Base-by-base conservation (phyloP, 352 stramenopile species). In the Globisporangium nunn region DNA sequence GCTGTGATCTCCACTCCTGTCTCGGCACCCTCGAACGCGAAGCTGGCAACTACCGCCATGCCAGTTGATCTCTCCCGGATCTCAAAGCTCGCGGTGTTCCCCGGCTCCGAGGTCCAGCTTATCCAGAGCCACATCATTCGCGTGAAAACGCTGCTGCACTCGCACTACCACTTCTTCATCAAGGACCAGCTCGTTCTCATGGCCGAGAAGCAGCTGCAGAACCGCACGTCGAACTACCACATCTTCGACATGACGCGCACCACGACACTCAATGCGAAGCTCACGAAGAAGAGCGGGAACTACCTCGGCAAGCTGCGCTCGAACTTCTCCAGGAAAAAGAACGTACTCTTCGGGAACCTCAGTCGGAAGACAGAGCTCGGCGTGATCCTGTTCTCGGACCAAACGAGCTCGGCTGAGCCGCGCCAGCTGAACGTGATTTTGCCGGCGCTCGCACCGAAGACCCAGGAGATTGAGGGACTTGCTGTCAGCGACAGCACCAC, bases 221-320 rank as follows among this genome's bases (percentile, higher is more conserved):
- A 77, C 51, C 81, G 83, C 29, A 93, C 83, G 23, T 81, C 83
- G 15, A 91, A 93, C 66, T 95, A 92, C 61, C 71, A 89, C 59
- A 62, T 96, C 49, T 96, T 92, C 58, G 87, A 96, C 66, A 91
- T 93, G 73, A 81, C 83, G 18, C 70, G 84, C 29, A 69, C 71
- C 6, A 78, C 71, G 2, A 65, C 67, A 8, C 66, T 72, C 15
- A 41, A 76, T 3, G 57, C 67, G 1, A 82, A 82, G 33, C 59
- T 95, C 1, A 81, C 70, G 5, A 96, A 96, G 66, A 96, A 96
- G 61, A 87, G 80, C 41, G 88, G 85, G 46, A 93, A 96, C 51
- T 96, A 96, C 70, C 70, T 96, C 17, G 88, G 88, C 40, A 96
- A 96, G 55, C 47, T 96, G 40, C 71, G 82, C 10, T 82, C 74